These are phyloP conservation scores for Cercophora samala DNA, from an alignment of 495 filamentous ascomycete genomes.

Conservation along the genomic window DNA sequence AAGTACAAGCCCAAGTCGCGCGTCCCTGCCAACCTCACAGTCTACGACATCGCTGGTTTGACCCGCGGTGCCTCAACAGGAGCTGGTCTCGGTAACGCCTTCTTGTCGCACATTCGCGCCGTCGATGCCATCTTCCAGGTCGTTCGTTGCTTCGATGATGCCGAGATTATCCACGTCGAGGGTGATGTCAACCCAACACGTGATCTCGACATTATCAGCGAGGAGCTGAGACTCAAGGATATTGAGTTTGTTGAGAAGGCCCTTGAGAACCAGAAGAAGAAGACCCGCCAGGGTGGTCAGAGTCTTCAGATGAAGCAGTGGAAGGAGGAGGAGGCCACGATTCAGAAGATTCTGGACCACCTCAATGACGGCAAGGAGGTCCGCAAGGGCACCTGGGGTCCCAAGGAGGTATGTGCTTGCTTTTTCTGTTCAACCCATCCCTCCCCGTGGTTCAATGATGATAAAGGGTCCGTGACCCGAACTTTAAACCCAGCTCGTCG, in stretches of 20 bases:
- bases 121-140: constrained; percentile 99
- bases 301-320: constrained; percentile 97
- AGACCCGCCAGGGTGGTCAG: constrained; percentile 90
- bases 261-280: constrained; percentile 82
- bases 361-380: constrained; percentile 89
- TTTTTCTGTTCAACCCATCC: constrained; percentile 13
- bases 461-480: constrained; percentile 95
- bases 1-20: constrained; percentile 96
- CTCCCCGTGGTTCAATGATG: constrained; percentile 66
- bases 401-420: constrained; percentile 82
- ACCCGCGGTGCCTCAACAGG: constrained; percentile 95
- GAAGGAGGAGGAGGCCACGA: constrained; percentile 88
- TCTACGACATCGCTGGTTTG: constrained; percentile 98
- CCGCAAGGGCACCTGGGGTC: constrained; percentile 79
- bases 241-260: constrained; percentile 98
- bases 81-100: constrained; percentile 95
- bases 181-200: constrained; percentile 94
- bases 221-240: constrained; percentile 96
- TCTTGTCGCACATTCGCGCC: constrained; percentile 97
- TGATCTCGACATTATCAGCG: constrained; percentile 93
- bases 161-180: constrained; percentile 99
- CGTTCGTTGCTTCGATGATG: constrained; percentile 97
- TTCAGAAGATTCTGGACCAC: constrained; percentile 79
- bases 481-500: constrained; percentile 99
- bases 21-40: constrained; percentile 94